Conservation (phyloP, 345 rosid genomes). For the Lumnitzera littorea region DNA sequence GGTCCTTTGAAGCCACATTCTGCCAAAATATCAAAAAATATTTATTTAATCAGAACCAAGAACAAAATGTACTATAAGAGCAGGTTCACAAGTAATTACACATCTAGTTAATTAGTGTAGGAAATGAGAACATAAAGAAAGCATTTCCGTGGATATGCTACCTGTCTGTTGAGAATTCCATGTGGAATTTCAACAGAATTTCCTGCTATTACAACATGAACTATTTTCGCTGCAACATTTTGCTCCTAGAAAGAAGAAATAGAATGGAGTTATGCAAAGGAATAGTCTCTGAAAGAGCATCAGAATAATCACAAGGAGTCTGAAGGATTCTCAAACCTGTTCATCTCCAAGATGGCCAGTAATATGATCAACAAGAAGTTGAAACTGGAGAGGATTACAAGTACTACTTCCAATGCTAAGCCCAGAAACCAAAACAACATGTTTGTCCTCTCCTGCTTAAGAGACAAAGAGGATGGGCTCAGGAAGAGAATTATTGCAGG, state of each 20-base stretch:
- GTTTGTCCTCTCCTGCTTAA: conserved; percentile 72
- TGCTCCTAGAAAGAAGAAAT: conserved; percentile 45
- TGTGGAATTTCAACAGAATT: conserved; percentile 77
- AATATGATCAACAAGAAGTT: conserved; percentile 95
- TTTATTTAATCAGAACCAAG: background rate
- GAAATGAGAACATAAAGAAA: background rate
- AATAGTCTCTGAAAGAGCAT: too few relatives aligned
- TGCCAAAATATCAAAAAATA: conserved; percentile 13
- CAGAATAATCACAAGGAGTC: too few relatives aligned
- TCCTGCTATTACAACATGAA: conserved; percentile 85
- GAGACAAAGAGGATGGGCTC: conserved; percentile 12
- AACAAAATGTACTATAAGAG: too few relatives aligned
- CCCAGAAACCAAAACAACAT: conserved; percentile 79
- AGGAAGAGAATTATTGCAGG: conserved; percentile 11
- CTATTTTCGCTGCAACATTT: conserved; percentile 73
- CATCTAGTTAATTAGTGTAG: background rate
- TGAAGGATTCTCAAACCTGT: conserved; percentile 38
- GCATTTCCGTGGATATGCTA: conserved; percentile 12
- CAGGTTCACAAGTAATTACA: background rate
- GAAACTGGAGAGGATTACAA: conserved; percentile 79
- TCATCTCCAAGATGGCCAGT: conserved; percentile 91
- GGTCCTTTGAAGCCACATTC: conserved; percentile 82
- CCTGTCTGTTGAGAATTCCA: conserved; percentile 74
- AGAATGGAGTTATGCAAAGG: too few relatives aligned
- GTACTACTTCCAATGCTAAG: conserved; percentile 56